These are phyloP conservation scores for Bryoerythrophyllum caledonicum DNA, from an alignment of 225 moss, liverwort and hornwort species.

Conservation along the genomic window DNA sequence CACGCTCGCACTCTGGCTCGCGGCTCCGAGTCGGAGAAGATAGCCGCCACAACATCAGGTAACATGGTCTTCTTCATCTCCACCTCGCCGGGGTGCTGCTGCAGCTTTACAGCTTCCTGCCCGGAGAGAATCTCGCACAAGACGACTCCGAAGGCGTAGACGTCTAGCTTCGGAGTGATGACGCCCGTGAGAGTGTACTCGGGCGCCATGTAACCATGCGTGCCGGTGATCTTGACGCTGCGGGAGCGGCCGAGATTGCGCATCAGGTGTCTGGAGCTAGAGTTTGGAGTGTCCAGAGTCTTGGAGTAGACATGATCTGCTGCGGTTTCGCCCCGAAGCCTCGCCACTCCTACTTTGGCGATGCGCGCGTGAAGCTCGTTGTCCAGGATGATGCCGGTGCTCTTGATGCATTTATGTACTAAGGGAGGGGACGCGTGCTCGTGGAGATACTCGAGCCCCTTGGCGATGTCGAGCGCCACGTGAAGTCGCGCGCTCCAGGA, in stretches of 20 bases:
- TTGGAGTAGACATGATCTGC: slow-evolving; percentile 19
- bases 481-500: slow-evolving; percentile 71
- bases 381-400: slow-evolving; percentile 76
- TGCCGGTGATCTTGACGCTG: slow-evolving; percentile 84
- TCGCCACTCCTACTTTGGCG: slow-evolving; percentile 73
- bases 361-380: slow-evolving; percentile 67
- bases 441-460: slow-evolving; percentile 89
- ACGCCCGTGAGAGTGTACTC: slow-evolving; percentile 67
- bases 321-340: slow-evolving; percentile 64
- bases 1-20: slow-evolving; percentile 63
- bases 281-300: background rate
- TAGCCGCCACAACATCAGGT: slow-evolving; percentile 55
- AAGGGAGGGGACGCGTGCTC: slow-evolving; percentile 57
- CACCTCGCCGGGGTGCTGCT: slow-evolving; percentile 29
- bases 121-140: slow-evolving; percentile 88
- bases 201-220: slow-evolving; percentile 93
- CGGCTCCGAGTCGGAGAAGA: slow-evolving; percentile 65
- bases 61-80: slow-evolving; percentile 60
- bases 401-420: slow-evolving; percentile 86
- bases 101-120: slow-evolving; percentile 67
- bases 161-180: slow-evolving; percentile 73
- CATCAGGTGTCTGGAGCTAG: slow-evolving; percentile 11
- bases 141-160: slow-evolving; percentile 80
- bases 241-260: slow-evolving; percentile 49
- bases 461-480: slow-evolving; percentile 78